Evolutionary conservation across 192 early-diverging fungal species (phyloP).

Genomic region (Haplosporangium gracile): DNA sequence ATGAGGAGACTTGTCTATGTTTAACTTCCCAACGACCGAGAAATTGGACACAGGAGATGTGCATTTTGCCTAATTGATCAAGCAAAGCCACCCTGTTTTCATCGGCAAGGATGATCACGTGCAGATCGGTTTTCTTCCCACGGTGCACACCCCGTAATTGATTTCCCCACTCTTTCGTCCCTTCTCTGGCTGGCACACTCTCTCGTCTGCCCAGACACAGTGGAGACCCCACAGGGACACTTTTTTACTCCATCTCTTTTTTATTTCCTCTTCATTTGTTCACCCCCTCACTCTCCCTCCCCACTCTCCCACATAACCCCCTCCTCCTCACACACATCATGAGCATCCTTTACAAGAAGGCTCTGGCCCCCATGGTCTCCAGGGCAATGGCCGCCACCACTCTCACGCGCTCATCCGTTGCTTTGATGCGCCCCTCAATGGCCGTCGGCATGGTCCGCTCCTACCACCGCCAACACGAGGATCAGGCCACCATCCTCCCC

Average conservation of each 20-base stretch:
- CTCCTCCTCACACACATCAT: constrained; percentile 23
- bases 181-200: background rate
- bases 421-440: constrained; percentile 44
- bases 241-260: constrained; percentile 6
- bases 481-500: constrained; percentile 70
- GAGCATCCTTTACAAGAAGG: constrained; percentile 53
- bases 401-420: constrained; percentile 30
- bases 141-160: constrained; percentile 10
- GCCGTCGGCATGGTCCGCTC: constrained; percentile 49
- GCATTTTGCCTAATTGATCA: background rate
- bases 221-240: background rate
- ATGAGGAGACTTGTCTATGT: background rate
- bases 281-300: constrained; percentile 11
- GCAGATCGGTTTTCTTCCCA: constrained; percentile 17
- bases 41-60: no score
- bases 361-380: constrained; percentile 43
- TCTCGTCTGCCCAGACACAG: background rate
- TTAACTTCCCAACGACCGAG: no score
- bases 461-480: constrained; percentile 61
- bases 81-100: constrained; percentile 3
- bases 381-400: constrained; percentile 29
- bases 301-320: background rate
- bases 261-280: constrained; percentile 2
- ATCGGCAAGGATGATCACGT: background rate
- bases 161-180: background rate